Base-by-base conservation (phyloP, 129 eudicot genomes). In the Scalesia atractyloides region DNA sequence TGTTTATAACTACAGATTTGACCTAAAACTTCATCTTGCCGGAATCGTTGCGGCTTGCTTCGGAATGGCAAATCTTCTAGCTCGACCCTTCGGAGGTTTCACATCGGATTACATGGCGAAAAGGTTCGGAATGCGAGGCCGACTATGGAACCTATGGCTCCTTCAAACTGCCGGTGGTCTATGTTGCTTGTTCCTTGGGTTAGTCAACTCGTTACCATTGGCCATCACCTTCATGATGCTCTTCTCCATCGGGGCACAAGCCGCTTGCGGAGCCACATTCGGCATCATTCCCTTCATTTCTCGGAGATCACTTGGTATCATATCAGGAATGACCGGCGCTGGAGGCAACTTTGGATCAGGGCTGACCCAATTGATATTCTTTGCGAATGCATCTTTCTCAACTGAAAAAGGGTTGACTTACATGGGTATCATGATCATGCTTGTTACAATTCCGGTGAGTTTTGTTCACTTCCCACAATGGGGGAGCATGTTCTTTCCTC, bases 311-410 rank as follows among this genome's bases (percentile, higher is more conserved):
- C 70, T 89, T 0, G 96, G 98, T 16, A 54, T 92, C 17, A 92
- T 92, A 12, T 89, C 96, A 0, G 98, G 98, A 17, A 82, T 92
- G 73, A 81, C 95, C 0, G 98, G 98, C 0, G 98, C 98, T 0
- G 98, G 98, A 0, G 98, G 98, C 1, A 92, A 92, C 66, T 87
- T 92, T 8, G 98, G 98, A 0, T 80, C 89, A 0, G 96, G 98
- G 0, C 44, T 92, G 33, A 85, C 92, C 16, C 98, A 92, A 46
- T 18, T 92, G 11, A 44, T 85, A 15, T 92, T 92, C 74, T 92
- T 92, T 76, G 80, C 96, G 0, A 82, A 65, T 80, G 70, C 91
- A 0, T 62, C 71, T 3, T 79, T 76, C 61, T 77, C 91, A 2
- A 87, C 98, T 0, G 86, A 76, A 0, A 24, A 69, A 0, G 96